Percentiles rank a stretch among this genome's conserved stretches.
These are phyloP conservation scores for Ceratocystis cacaofunesta DNA, from an alignment of 2,329 filamentous ascomycete genomes.

Conservation along the genomic window DNA sequence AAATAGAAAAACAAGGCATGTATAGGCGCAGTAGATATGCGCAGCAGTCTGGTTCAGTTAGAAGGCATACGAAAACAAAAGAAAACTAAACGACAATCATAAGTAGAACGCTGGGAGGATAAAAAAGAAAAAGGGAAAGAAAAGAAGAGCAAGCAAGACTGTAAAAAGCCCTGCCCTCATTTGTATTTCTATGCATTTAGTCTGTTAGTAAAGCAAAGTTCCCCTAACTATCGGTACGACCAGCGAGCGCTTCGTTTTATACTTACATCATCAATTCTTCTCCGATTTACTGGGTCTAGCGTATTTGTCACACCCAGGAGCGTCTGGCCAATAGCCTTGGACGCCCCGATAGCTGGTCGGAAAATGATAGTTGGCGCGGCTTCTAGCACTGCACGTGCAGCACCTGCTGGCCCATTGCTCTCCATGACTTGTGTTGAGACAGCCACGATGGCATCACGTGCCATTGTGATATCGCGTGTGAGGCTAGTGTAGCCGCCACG, in stretches of 20 bases:
- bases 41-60: constrained; percentile 12
- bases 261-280: constrained; percentile 80
- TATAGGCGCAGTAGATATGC: not conserved
- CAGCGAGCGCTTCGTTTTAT: not conserved
- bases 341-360: constrained; percentile 76
- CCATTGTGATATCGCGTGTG: constrained; percentile 71
- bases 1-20: not conserved
- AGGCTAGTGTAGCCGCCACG: constrained; percentile 70
- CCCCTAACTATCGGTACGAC: no score
- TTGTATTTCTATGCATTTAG: constrained; percentile 33
- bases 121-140: not conserved
- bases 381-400: constrained; percentile 61
- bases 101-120: not conserved
- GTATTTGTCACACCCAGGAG: constrained; percentile 85
- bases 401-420: constrained; percentile 64
- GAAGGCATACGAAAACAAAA: not conserved
- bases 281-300: constrained; percentile 66
- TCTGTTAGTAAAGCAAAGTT: not conserved
- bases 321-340: constrained; percentile 76
- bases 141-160: not conserved
- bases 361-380: constrained; percentile 88
- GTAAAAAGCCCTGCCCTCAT: not conserved
- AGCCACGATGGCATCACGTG: constrained; percentile 83
- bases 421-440: constrained; percentile 87
- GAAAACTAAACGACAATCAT: not conserved